These are phyloP conservation scores for Hypericum perforatum DNA, from an alignment of 345 rosid genomes.

Conservation along the genomic window DNA sequence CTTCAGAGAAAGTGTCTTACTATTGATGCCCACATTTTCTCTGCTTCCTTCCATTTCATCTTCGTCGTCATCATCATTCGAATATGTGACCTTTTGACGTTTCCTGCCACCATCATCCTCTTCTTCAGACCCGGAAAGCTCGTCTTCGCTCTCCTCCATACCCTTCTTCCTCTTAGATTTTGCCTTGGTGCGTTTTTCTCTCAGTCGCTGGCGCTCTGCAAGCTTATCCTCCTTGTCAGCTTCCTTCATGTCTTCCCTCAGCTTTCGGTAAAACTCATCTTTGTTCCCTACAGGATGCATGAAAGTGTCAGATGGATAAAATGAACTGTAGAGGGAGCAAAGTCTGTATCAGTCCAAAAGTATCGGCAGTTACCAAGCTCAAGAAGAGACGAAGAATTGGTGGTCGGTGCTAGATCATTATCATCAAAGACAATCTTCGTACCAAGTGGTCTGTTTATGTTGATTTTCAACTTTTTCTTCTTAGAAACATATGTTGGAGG, in stretches of 20 bases:
- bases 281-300: conserved; percentile 36
- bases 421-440: conserved; percentile 75
- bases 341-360: neutral
- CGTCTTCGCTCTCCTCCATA: conserved; percentile 33
- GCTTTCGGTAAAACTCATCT: conserved; percentile 47
- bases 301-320: neutral
- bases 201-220: conserved; percentile 52
- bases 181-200: conserved; percentile 57
- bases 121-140: conserved; percentile 38
- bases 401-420: conserved; percentile 65
- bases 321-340: neutral
- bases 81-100: conserved; percentile 31
- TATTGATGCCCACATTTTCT: conserved; percentile 14
- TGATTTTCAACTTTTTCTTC: conserved; percentile 87
- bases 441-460: conserved; percentile 68
- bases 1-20: conserved; percentile 46
- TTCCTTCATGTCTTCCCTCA: conserved; percentile 65
- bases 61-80: conserved; percentile 31
- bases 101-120: conserved; percentile 24
- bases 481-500: conserved; percentile 56
- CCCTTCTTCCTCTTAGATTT: conserved; percentile 68
- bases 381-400: conserved; percentile 29
- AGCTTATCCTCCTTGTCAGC: conserved; percentile 77
- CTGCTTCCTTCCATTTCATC: conserved; percentile 7
- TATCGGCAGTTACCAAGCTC: conserved; percentile 47